Conservation (phyloP, 2,329 filamentous ascomycete genomes). For the Zymoseptoria crescenta region DNA sequence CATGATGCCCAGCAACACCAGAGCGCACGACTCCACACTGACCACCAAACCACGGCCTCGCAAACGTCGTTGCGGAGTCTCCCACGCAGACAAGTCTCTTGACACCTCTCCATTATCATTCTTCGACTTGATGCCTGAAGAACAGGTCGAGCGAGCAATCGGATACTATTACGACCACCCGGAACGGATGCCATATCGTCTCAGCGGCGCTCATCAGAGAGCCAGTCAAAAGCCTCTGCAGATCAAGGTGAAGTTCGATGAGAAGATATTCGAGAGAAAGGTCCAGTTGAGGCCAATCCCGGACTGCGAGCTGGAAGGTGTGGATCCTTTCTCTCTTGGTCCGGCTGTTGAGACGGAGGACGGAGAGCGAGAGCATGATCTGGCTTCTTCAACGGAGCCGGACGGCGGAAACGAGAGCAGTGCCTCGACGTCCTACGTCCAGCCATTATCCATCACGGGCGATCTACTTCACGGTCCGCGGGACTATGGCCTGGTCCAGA, state of each 20-base stretch:
- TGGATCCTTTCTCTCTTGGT: conserved; percentile 2
- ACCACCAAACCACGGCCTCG: not conserved
- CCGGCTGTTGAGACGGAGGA: not conserved
- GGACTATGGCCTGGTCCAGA: not conserved
- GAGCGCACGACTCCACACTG: not conserved
- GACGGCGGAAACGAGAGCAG: not conserved
- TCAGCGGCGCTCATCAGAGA: not conserved
- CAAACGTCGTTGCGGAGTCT: not conserved
- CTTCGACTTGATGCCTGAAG: not conserved
- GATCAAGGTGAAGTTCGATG: conserved; percentile 3
- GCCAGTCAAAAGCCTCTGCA: not conserved
- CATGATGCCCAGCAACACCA: not conserved
- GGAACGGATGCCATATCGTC: not conserved
- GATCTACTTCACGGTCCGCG: not conserved
- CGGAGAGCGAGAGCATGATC: not conserved
- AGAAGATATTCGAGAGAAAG: conserved; percentile 1
- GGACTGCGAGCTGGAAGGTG: not conserved
- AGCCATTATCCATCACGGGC: not conserved
- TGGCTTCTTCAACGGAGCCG: not conserved
- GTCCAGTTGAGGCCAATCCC: not conserved
- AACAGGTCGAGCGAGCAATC: not conserved
- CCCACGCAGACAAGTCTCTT: not conserved
- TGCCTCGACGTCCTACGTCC: not conserved
- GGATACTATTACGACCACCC: conserved; percentile 4
- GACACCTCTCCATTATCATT: not conserved